phyloP scores from a whole-genome alignment of 768 basidiomycete genomes.

The Pulveroboletus sp. region DNA sequence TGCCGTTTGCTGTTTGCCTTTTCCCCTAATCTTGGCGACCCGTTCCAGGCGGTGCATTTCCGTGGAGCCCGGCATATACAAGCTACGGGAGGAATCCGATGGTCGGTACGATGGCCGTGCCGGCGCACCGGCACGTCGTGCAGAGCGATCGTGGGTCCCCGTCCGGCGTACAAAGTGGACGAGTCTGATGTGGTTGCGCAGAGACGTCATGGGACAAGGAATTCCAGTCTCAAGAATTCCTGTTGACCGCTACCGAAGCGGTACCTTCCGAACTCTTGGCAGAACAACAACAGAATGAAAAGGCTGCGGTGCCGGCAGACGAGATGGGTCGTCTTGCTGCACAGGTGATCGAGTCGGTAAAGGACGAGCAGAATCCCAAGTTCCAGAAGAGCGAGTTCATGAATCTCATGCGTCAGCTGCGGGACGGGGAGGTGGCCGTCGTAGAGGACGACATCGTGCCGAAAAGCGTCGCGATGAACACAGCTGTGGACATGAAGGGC shows the following conservation, averaged over 20 bases:
- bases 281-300: conserved; percentile 21
- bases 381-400: conserved; percentile 84
- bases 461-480: conserved; percentile 31
- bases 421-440: conserved; percentile 74
- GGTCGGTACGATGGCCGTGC: conserved; percentile 20
- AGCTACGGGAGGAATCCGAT: conserved; percentile 40
- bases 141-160: conserved; percentile 43
- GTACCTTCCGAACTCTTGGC: conserved; percentile 1
- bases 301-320: conserved; percentile 39
- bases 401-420: conserved; percentile 77
- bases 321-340: conserved; percentile 81
- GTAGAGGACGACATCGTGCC: conserved; percentile 76
- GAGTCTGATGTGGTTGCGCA: conserved; percentile 5
- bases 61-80: conserved; percentile 40
- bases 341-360: conserved; percentile 69
- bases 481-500: conserved; percentile 53
- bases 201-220: conserved; percentile 55
- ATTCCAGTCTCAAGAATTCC: conserved; percentile 55
- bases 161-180: not conserved
- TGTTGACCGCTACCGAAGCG: conserved; percentile 25
- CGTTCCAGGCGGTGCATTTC: conserved; percentile 32
- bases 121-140: conserved; percentile 23
- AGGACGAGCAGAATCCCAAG: conserved; percentile 74
- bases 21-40: not conserved
- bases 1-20: not conserved